Base-by-base conservation (phyloP, 768 basidiomycete species). In the Boletus vermiculosoides region DNA sequence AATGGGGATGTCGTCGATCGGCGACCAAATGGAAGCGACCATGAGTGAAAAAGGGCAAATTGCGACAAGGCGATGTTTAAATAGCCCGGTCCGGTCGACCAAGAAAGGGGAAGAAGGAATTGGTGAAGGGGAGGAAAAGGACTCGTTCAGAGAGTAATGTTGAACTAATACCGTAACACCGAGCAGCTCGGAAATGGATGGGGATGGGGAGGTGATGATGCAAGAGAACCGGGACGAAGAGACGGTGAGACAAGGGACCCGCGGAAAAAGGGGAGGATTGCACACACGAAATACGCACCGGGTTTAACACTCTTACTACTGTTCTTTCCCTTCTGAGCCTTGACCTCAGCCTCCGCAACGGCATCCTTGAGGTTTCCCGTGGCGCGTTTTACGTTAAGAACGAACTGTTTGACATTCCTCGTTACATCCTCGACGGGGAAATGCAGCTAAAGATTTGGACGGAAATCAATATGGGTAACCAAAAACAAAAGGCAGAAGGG, bases 371-470 rank as follows among this genome's bases (percentile, higher is more conserved):
- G 71, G 63, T 90, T 85, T 39, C 89, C 88, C 2, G 88, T 90
- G 0, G 82, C 90, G 44, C 79, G 80, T 68, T 86, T 92, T 42
- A 94, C 88, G 20, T 85, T 82, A 18, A 77, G 73, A 58, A 95
- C 71, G 67, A 97, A 92, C 55, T 88, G 81, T 33, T 83, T 84
- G 56, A 90, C 77, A 67, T 98, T 97, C 61, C 79, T 86, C 40
- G 86, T 78, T 34, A 96, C 83, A 55, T 94, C 90, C 28, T 86
- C 82, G 8, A 84, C 64, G 0, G 90, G 80, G 65, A 90, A 95
- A 58, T 86, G 71, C 71, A 92, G 76, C 90, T 94, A 31, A 54
- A n/a, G 7, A 53, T 47, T 61, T 28, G 20, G n/a, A 48, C 42
- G 22, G 41, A 20, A 39, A 50, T 65, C 20, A 58, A 56, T 11